Evolutionary conservation across 371 early-diverging fungal species (phyloP).

Genomic region (Smittium mucronatum): DNA sequence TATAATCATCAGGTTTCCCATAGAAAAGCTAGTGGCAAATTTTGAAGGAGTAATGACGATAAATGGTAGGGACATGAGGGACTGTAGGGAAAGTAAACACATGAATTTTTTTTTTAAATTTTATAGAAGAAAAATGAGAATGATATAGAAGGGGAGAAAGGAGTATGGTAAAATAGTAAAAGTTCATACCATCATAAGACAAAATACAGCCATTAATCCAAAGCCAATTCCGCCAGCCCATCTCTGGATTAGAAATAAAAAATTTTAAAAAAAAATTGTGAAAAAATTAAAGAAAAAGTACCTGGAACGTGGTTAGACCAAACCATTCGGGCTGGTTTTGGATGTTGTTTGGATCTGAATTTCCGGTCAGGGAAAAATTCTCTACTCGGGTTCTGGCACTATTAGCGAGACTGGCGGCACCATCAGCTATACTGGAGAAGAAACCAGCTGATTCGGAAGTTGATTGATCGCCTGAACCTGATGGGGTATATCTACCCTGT

Average conservation of each 20-base stretch:
- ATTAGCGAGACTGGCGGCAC: not conserved
- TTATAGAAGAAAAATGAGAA: too few relatives aligned
- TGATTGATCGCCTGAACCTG: not conserved
- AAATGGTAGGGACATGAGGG: slow-evolving; percentile 34
- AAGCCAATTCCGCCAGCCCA: slow-evolving; percentile 33
- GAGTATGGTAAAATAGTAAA: too few relatives aligned
- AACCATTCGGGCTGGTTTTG: slow-evolving; percentile 31
- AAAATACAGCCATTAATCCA: slow-evolving; percentile 29
- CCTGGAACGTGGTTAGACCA: slow-evolving; percentile 30
- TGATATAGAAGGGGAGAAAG: too few relatives aligned
- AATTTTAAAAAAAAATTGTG: not conserved
- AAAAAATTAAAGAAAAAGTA: not conserved
- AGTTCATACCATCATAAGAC: slow-evolving; percentile 26
- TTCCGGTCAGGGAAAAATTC: not conserved
- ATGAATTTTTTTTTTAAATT: not conserved
- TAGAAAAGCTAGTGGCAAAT: slow-evolving; percentile 38
- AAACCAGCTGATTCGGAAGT: not conserved
- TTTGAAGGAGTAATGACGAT: slow-evolving; percentile 33
- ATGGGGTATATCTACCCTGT: not conserved
- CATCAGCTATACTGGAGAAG: slow-evolving; percentile 6
- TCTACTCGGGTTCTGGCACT: not conserved
- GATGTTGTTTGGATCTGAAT: slow-evolving; percentile 1
- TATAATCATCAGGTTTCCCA: slow-evolving; percentile 31
- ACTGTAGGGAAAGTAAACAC: not conserved
- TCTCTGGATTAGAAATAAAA: slow-evolving; percentile 14